Conservation (phyloP, 176 grass and related monocot genomes). For the Oryza glumipatula region DNA sequence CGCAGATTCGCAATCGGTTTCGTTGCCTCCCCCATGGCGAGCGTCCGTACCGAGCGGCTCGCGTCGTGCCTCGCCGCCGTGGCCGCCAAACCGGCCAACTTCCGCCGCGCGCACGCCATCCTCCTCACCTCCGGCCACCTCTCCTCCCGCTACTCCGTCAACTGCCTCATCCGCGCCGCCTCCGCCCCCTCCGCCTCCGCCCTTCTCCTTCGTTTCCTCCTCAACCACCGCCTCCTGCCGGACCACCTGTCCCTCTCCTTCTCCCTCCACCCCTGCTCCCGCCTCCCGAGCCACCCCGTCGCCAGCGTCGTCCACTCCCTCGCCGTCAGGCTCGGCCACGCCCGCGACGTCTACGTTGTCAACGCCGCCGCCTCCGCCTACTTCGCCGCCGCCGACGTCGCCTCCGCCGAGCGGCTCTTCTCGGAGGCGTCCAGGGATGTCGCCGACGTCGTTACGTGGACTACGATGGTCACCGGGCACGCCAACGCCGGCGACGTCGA, state of each 20-base stretch:
- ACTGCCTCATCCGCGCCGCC: constrained; percentile 40
- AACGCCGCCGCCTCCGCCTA: constrained; percentile 51
- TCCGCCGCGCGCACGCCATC: constrained; percentile 36
- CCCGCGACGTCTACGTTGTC: constrained; percentile 38
- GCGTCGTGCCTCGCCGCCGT: not conserved
- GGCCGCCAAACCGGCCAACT: constrained; percentile 17
- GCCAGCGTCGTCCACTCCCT: constrained; percentile 46
- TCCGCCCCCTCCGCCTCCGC: constrained; percentile 28
- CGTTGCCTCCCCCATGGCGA: not conserved
- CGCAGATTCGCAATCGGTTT: not conserved
- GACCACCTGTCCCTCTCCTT: constrained; percentile 57
- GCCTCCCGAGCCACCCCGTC: constrained; percentile 23
- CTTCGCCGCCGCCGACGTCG: constrained; percentile 42
- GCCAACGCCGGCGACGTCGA: constrained; percentile 14
- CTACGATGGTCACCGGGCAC: constrained; percentile 55
- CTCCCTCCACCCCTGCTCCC: constrained; percentile 48
- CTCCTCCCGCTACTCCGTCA: constrained; percentile 30
- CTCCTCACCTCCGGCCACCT: constrained; percentile 51
- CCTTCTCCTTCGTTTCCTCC: constrained; percentile 41
- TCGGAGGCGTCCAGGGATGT: constrained; percentile 32
- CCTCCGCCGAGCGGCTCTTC: constrained; percentile 56
- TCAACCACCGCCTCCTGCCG: constrained; percentile 32
- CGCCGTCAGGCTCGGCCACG: constrained; percentile 47
- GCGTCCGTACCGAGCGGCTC: not conserved
- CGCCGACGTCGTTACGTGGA: constrained; percentile 60